Base-by-base conservation (phyloP, 2,329 filamentous ascomycete species). In the Keithomyces neogunnii region DNA sequence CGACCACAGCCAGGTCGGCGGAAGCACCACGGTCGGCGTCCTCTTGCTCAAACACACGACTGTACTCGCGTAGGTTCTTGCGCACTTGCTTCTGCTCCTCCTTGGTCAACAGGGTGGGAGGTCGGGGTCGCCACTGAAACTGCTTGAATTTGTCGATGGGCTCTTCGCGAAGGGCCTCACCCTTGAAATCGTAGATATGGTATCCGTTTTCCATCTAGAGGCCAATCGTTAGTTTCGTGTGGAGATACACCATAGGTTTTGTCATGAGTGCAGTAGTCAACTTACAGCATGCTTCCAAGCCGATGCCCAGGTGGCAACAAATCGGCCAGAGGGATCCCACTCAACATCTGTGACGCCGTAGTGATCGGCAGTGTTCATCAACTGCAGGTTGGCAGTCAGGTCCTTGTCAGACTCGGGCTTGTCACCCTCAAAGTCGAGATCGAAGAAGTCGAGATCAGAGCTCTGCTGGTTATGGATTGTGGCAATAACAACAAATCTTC, bases 1-100 rank as follows among this genome's bases (percentile, higher is more conserved):
- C 92, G 56, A 99, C 87, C 48, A 99, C 90, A 36, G 91, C 92
- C 63, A 91, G 83, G 73, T 97, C 93, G 62, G 92, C 93, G 51
- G 89, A 92, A 56, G 91, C 92, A 65, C 91, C 91, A 66, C 92
- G 90, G 66, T 95, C 90, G 57, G 86, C 82, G 71, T 99, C 95
- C 68, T 96, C 87, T 73, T 96, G 89, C 61, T 99, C 93, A 69
- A 99, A 99, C 58, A 88, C 78, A 66, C 89, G 88, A 69, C 85
- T 89, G 82, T 96, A 99, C 72, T 97, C 93, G 60, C 92, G 88
- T 51, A 99, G 84, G 73, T 96, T 99, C 82, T 96, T 96, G 75
- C 95, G 92, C 64, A 97, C 89, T 64, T 87, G 81, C 79, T 96
- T 95, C 76, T 97, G 93, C 77, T 99, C 92, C 57, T 97, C 92